Base-by-base conservation (phyloP, 139 green algal species). In the Chlorella sp. region DNA sequence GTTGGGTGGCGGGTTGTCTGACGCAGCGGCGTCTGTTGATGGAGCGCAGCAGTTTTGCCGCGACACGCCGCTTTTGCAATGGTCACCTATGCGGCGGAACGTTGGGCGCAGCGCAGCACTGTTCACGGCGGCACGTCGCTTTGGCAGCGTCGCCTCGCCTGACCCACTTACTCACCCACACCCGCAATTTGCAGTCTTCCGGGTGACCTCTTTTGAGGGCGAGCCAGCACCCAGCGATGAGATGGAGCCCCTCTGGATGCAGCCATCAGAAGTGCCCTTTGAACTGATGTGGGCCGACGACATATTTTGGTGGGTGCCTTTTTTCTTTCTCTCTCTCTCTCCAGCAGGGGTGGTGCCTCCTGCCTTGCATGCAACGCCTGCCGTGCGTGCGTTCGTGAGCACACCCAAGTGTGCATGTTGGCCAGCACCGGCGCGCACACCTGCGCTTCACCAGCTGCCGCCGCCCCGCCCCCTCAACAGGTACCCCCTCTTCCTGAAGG, bases 241-340 rank as follows among this genome's bases (percentile, higher is more conserved):
- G 80, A 96, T 97, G 95, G 68, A 57, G 19, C 94, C 95, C 0
- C 40, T 88, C 26, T 97, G 92, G 91, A 95, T 96, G 28, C 39
- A 64, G 36, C 18, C 71, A 0, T 71, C 78, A 1, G 75, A 93
- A 0, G 85, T 97, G 7, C 95, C 95, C 0, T 96, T 88, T 48
- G 85, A 95, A 2, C 83, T 91, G 16, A 95, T 95, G 93, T 95
- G 94, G 94, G 92, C 93, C 0, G 93, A 96, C 82, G 94, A 96
- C 80, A 19, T 66, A 22, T n/a, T 89, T 69, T 96, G 94, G 94
- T 94, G 69, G 82, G 85, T 22, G 37, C 37, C 15, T 19, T 40
- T 9, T 68, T 68, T 18, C 60, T 68, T 16, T 26, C 69, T 37
- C 26, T 22, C 26, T 22, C 26, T 34, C 9, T n/a, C 69, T n/a